A percentile compares a stretch with the other conserved stretches of the same genome.
Evolutionary conservation across 768 basidiomycete species (phyloP).

Genomic region (Suillus cothurnatus): DNA sequence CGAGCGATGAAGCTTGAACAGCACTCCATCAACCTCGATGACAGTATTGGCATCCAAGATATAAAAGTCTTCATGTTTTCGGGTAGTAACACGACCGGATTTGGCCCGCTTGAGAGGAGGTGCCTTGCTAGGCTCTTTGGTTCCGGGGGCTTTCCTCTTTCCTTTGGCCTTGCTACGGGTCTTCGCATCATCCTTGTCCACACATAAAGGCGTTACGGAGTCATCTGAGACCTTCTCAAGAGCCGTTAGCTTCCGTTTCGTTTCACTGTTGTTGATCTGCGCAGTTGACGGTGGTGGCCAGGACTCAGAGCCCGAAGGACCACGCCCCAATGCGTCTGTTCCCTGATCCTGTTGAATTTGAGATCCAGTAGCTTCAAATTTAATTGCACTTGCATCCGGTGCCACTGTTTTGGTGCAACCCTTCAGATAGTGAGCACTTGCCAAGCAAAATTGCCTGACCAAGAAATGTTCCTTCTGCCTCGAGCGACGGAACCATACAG

Average conservation of each 20-base stretch:
- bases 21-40: conserved; percentile 32
- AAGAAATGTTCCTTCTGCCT: too few species aligned
- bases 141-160: not conserved
- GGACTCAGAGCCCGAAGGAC: not conserved
- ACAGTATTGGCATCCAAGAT: conserved; percentile 38
- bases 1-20: conserved; percentile 40
- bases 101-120: not conserved
- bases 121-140: not conserved
- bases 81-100: not conserved
- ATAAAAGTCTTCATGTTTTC: conserved; percentile 30
- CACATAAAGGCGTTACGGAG: not conserved
- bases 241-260: not conserved
- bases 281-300: not conserved
- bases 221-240: not conserved
- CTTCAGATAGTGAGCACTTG: too few species aligned
- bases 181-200: not conserved
- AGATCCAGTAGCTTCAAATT: not conserved
- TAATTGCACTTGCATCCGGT: not conserved
- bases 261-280: not conserved
- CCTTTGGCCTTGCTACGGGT: not conserved
- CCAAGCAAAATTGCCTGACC: too few species aligned
- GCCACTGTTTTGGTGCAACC: too few species aligned
- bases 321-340: not conserved
- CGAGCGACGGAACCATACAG: too few species aligned
- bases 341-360: not conserved